Evolutionary conservation across 78 protist genomes (phyloP), one percentile per base, ranked within the genome.

Genomic region (Speleostelium caveatum): DNA sequence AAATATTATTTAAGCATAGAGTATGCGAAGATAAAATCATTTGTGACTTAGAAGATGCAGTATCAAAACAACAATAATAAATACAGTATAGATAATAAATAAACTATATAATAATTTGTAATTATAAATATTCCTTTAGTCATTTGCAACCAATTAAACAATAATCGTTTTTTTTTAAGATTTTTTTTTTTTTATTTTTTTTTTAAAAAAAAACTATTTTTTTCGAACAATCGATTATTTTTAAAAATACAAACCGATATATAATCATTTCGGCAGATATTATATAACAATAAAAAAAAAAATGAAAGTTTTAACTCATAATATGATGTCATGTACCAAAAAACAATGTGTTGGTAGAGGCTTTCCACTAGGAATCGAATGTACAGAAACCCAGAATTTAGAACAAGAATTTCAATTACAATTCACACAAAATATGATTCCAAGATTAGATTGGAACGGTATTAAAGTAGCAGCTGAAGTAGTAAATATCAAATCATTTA

Each of bases 261-360:
- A 16, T 49, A 49, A 16, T 49, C 12, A 49, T 49, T 49, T 49
- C 24, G 12, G 24, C 55, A 49, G 8, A 8, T 16, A 16, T 49
- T 49, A 12, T 16, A 49, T 49, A 8, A 58, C 26, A 58, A n/a
- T 58, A 65, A 5, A 10, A 36, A n/a, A 55, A 39, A 41, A 62
- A 60, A 83, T 83, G 91, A 83, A 83, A 65, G 32, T 83, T 59
- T 45, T 83, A 69, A 83, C 91, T 56, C 62, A 83, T 24, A 83
- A 83, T 69, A 83, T 83, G 91, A 83, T 83, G 91, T 74, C 91
- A 16, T 83, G 91, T 21, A 69, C 91, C 10, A 83, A 83, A 65
- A 83, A 42, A 30, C 91, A 83, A 69, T 83, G 91, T 60, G 67
- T 83, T 36, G 91, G 91, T 60, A 67, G 63, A 69, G 91, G 91